phyloP scores from a whole-genome alignment of 176 grass and related monocot genomes.

The Cenchrus fungigraminus region DNA sequence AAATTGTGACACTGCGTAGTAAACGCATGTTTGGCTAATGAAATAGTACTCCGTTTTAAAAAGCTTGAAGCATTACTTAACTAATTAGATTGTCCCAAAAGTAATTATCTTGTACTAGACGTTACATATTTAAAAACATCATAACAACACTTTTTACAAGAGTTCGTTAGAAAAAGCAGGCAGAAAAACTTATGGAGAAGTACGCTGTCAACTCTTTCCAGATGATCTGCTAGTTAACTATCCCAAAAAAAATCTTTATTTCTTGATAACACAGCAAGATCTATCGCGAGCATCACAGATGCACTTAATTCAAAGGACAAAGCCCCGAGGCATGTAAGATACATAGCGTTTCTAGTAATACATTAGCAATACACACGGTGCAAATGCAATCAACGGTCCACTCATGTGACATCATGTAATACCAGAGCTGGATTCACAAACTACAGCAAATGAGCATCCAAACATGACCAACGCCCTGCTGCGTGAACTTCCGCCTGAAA shows the following conservation, averaged over 20 bases:
- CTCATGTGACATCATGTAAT: conserved; percentile 36
- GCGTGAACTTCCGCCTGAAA: neutral
- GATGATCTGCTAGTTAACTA: neutral
- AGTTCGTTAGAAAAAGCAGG: neutral
- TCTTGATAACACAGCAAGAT: neutral
- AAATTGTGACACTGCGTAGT: too few species aligned
- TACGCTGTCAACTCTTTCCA: neutral
- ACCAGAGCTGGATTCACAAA: neutral
- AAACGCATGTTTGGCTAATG: neutral
- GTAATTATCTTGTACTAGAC: too few species aligned
- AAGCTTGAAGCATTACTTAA: too few species aligned
- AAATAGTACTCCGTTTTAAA: too few species aligned
- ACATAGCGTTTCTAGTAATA: conserved; percentile 16
- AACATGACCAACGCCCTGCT: neutral
- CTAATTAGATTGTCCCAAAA: too few species aligned
- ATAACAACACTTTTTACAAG: neutral
- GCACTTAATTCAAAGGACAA: conserved; percentile 8
- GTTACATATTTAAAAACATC: too few species aligned
- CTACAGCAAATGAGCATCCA: neutral
- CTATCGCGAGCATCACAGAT: neutral
- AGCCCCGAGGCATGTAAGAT: neutral
- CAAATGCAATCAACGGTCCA: conserved; percentile 12
- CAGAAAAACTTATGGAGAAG: neutral
- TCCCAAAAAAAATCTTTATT: neutral
- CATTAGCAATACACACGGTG: conserved; percentile 28